Base-by-base conservation (phyloP, 768 basidiomycete genomes). In the Leccinum longicurvipes region DNA sequence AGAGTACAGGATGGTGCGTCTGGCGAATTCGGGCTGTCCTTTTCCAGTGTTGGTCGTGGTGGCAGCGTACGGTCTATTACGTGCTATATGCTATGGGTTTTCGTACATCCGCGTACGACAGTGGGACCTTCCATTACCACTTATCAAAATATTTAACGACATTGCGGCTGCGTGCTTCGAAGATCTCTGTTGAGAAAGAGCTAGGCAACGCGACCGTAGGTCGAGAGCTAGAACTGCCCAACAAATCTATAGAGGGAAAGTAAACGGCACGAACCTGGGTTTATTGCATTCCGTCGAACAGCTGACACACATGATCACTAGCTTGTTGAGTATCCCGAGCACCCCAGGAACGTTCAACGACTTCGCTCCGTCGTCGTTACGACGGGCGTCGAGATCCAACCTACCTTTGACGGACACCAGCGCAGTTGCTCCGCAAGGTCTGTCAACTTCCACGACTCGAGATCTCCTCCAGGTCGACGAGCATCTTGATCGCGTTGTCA, bases 241-340 rank as follows among this genome's bases (percentile, higher is more conserved):
- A n/a, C n/a, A n/a, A n/a, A n/a, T n/a, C n/a, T n/a, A 15, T 8
- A 17, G 32, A 34, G 32, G 15, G 29, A 34, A 17, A 34, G 15
- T 17, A 8, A 34, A 1, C 34, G 34, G 19, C 63, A 58, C 68
- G 15, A 50, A 82, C 81, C 82, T 83, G 15, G 68, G 68, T 48
- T 75, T 72, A 41, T 79, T 76, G 58, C 82, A 84, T 7, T 74
- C 71, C 3, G 66, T 68, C 31, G 73, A 75, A 3, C 80, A 82
- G 32, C 77, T 79, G 19, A 86, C 67, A 54, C 85, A 85, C 34
- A 80, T 75, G n/a, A 77, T 74, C 39, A 83, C 76, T 55, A 79
- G 66, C 66, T 84, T 85, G 56, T 85, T 81, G 55, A 86, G 59
- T 47, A 85, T 85, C 1, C 78, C 82, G 47, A 75, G 59, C 23